Evolutionary conservation across 345 rosid species (phyloP), one percentile per base, ranked within the genome.

Genomic region (Camelina laxa): DNA sequence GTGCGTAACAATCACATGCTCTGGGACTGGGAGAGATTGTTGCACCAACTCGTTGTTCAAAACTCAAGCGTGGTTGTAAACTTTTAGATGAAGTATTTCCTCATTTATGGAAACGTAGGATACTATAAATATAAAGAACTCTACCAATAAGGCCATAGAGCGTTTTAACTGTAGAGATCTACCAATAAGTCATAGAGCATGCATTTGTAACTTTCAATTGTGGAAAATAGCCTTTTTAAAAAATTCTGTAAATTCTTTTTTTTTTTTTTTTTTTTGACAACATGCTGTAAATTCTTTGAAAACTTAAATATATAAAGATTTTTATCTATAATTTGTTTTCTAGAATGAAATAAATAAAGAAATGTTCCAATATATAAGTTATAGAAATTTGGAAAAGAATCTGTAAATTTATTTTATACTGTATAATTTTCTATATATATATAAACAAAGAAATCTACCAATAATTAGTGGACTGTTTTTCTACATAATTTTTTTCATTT

Each of bases 1-100:
- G 4, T 49, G 22, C 22, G 12, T 17, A 17, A 17, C 54, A 17
- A 48, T 48, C 53, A 48, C 1, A 48, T 48, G 1, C n/a, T n/a
- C 19, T 45, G 7, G 30, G 30, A 13, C 36, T 10, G 42, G 42
- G 20, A 7, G 51, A 47, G 31, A 20, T 60, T 38, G 11, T 38
- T 60, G 48, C 48, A 38, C 65, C 65, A 38, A 60, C 16, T 60
- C 48, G 16, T 60, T 9, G 65, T 38, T 60, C 64, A 59, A 42
- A 14, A 45, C 33, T 65, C 44, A 65, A 10, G 11, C 56, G 17
- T 67, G 50, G 61, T 27, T 42, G 56, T 57, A 47, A 47, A 20
- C 36, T 44, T 44, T 64, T 57, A 20, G 48, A 21, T 35, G 6
- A 60, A 38, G 27, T 17, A 1, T 61, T 50, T 53, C 21, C 8